Base-by-base conservation (phyloP, 1,139 yeast species). In the Debaryomyces nepalensis region DNA sequence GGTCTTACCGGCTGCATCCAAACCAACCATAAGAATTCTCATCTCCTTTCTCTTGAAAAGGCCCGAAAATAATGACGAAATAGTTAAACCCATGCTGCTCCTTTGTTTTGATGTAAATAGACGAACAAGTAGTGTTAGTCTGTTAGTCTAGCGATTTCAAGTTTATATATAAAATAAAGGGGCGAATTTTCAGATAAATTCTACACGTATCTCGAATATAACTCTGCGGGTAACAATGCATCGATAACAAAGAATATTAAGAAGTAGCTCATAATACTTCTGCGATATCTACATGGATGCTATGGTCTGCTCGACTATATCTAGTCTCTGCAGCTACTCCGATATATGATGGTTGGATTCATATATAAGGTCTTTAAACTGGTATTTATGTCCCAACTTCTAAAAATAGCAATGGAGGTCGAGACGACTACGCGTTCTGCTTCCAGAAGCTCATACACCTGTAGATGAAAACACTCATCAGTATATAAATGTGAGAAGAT, bases 1-100 rank as follows among this genome's bases (percentile, higher is more conserved):
- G 54, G 73, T 68, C 52, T 68, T 68, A 63, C 73, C 73, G 39
- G 73, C 73, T 35, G 73, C 73, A 54, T 68, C 73, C 49, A 68
- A 65, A 38, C 73, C 73, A 49, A 68, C 73, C 73, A 68, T 68
- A 49, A 68, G 66, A 46, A 68, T 68, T 60, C 73, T 65, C 73
- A 68, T 68, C 55, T 68, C 73, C 54, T 64, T 65, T 58, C 66
- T 65, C 51, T 72, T 71, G 53, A 68, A 68, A 47, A 65, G 65
- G 45, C 62, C 63, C 42, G 63, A 58, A 46, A 65, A 63, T 52
- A 65, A 63, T 48, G 64, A 65, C 37, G 70, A 65, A 56, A 65
- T 60, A 45, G 69, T 64, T 57, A 64, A 64, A 48, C 70, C 70
- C 70, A 65, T 65, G 18, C 41, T 40, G 18, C 19, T n/a, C 26